A percentile compares a stretch with the other conserved stretches of the same genome.
phyloP scores from a whole-genome alignment of 257 asterid species.

The Solanum ossicruentum region DNA sequence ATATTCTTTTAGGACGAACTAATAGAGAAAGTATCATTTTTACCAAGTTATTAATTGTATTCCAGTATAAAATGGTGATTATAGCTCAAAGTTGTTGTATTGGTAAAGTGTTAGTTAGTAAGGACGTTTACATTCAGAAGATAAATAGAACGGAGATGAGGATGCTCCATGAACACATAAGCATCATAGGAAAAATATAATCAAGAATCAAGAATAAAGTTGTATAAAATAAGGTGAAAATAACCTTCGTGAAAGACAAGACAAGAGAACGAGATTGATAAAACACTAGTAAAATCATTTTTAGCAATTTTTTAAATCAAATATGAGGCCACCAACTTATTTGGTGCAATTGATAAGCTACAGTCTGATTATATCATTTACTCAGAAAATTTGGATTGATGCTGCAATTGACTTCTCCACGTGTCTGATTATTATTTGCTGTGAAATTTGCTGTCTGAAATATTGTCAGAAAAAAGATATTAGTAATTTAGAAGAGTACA shows the following conservation, averaged over 20 bases:
- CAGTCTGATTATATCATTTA: not conserved
- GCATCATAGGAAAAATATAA: not conserved
- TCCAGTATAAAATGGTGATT: not conserved
- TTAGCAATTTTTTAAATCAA: too few species aligned
- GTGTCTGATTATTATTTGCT: not conserved
- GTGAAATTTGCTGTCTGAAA: not conserved
- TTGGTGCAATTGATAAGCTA: not conserved
- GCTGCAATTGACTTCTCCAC: not conserved
- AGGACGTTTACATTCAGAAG: not conserved
- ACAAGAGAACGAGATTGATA: not conserved
- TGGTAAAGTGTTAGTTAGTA: rapidly evolving
- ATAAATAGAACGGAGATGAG: not conserved
- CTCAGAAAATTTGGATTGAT: not conserved
- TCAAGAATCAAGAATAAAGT: too few species aligned
- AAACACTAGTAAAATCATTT: too few species aligned
- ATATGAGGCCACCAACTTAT: not conserved
- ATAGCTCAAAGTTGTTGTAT: not conserved
- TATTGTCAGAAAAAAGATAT: not conserved
- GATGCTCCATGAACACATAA: not conserved
- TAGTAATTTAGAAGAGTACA: not conserved
- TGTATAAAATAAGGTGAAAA: not conserved
- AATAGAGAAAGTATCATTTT: not conserved
- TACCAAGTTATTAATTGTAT: not conserved
- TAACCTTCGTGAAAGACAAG: not conserved
- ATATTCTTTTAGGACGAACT: too few species aligned